These are phyloP conservation scores for Euphrasia arctica DNA, from an alignment of 305 asterid species.

Conservation along the genomic window DNA sequence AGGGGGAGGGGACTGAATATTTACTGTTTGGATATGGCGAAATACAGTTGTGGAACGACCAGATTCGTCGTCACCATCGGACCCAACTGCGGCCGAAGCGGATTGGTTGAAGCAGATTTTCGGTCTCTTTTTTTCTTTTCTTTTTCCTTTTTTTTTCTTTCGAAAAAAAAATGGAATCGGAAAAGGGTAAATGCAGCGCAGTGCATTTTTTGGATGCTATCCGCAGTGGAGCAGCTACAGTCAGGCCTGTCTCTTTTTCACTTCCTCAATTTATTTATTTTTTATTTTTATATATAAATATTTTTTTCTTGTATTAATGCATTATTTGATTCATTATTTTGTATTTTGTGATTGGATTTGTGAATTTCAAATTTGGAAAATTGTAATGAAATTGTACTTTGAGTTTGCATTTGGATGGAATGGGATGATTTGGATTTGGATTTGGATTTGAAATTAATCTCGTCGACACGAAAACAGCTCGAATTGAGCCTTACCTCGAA, in stretches of 20 bases:
- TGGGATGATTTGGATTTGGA: neutral
- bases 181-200: constrained; percentile 38
- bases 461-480: too few relatives aligned
- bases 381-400: too few relatives aligned
- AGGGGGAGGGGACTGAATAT: too few relatives aligned
- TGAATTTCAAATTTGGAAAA: neutral
- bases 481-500: too few relatives aligned
- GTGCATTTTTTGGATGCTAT: constrained; percentile 51
- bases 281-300: neutral
- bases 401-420: constrained; percentile 5
- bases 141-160: too few relatives aligned
- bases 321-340: constrained; percentile 4
- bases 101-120: constrained; percentile 41
- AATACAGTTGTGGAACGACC: constrained; percentile 20
- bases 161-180: neutral
- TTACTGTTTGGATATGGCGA: too few relatives aligned
- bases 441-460: neutral
- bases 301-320: neutral
- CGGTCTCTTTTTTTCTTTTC: neutral
- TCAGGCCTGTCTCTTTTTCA: constrained; percentile 39
- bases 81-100: constrained; percentile 42
- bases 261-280: constrained; percentile 19
- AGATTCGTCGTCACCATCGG: constrained; percentile 51
- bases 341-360: neutral
- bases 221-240: constrained; percentile 48